Evolutionary conservation across 805 yeast species (phyloP).

Genomic region (Grigorovia yakushimaensis): DNA sequence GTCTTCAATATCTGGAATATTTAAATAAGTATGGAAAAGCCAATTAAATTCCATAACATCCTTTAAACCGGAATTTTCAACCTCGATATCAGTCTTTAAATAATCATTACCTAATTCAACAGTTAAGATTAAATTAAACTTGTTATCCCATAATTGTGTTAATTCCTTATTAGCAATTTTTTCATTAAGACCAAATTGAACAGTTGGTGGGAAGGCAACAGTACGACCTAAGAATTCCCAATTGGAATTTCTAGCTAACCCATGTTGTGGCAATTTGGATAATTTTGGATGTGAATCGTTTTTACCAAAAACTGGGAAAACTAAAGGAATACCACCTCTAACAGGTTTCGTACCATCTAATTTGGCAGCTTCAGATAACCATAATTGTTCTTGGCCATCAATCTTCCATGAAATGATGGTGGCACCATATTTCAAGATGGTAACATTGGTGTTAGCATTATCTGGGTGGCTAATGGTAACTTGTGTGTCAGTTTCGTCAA

Average conservation of each 20-base stretch:
- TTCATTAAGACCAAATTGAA: conserved; percentile 86
- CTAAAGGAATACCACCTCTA: conserved; percentile 94
- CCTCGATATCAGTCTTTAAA: conserved; percentile 62
- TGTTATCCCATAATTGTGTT: conserved; percentile 50
- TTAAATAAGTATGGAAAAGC: conserved; percentile 86
- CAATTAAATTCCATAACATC: conserved; percentile 75
- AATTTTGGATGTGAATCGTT: conserved; percentile 48
- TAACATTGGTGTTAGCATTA: conserved; percentile 44
- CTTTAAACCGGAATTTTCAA: conserved; percentile 52
- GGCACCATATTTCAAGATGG: conserved; percentile 79
- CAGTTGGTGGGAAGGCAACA: conserved; percentile 57
- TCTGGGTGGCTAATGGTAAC: conserved; percentile 52
- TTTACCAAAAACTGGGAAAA: conserved; percentile 89
- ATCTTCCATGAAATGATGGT: conserved; percentile 76
- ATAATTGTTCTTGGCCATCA: conserved; percentile 67
- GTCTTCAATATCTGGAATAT: conserved; percentile 67
- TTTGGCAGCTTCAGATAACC: conserved; percentile 70
- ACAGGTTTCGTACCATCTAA: conserved; percentile 91
- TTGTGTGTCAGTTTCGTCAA: conserved; percentile 54
- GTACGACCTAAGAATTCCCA: conserved; percentile 96
- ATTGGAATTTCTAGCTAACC: conserved; percentile 79
- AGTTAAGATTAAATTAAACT: conserved; percentile 70
- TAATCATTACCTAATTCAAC: conserved; percentile 49
- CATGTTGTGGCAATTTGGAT: conserved; percentile 80
- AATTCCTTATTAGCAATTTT: conserved; percentile 63